Base-by-base conservation (phyloP, 1,139 yeast species). In the Blastobotrys arbuscula region DNA sequence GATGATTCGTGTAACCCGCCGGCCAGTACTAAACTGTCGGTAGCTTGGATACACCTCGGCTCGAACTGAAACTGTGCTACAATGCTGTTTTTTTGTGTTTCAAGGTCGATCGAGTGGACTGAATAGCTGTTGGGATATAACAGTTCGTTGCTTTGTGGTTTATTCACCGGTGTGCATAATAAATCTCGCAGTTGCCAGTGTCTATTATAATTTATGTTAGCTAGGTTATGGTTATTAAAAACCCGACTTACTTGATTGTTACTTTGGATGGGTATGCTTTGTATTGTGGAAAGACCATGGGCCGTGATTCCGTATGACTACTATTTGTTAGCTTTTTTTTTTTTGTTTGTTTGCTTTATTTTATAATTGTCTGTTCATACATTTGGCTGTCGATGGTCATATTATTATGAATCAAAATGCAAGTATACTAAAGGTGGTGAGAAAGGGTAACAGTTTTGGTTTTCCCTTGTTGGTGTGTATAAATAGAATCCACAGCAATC, bases 141-240 rank as follows among this genome's bases (percentile, higher is more conserved):
- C 13, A 79, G 67, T 44, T 74, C 72, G 15, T 48, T 47, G 18
- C 72, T 69, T 49, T 55, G 55, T 15, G 37, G 41, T 1, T 47
- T 16, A n/a, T n/a, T 39, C 5, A 10, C 13, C 15, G 39, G 24
- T 2, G 39, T 18, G 40, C 83, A 79, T 21, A 88, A 70, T 59
- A 89, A 73, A 61, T 89, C 95, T 44, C 95, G 73, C 39, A 89
- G 71, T 64, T 89, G 97, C 96, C 96, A 89, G 69, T 89, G 97
- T 49, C 60, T 57, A 15, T 13, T 19, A 39, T 23, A n/a, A n/a
- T n/a, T n/a, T n/a, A 16, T 24, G 34, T 24, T 39, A 12, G 34
- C 10, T 28, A 28, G 23, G 38, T 23, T 4, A n/a, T n/a, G n/a
- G n/a, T n/a, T n/a, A n/a, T n/a, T n/a, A n/a, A n/a, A n/a, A n/a